Base-by-base conservation (phyloP, 2,329 filamentous ascomycete genomes). In the Arthrobotrys conoides region DNA sequence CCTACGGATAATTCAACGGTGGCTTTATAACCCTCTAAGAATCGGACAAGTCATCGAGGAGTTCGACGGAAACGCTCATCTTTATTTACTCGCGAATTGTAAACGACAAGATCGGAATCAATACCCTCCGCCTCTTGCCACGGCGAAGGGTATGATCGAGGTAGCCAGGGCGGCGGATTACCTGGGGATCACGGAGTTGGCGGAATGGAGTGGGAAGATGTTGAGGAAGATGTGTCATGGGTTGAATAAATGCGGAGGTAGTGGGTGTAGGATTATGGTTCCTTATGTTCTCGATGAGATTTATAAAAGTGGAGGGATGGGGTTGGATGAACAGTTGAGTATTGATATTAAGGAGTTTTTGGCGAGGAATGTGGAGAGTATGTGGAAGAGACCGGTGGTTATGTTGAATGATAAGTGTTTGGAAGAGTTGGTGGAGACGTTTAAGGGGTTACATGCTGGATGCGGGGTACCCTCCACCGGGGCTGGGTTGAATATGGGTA, bases 141-240 rank as follows among this genome's bases (percentile, higher is more conserved):
- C 79, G 2, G 80, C 80, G 46, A 71, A 61, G 36, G 67, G 67
- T 14, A 20, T 81, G n/a, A 61, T 81, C 8, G 79, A 81, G 20
- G 79, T 81, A n/a, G 79, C 80, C 1, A 65, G 72, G 16, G 80
- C 80, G 65, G 80, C 80, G 24, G 80, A 81, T 72, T 81, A 81
- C 46, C 67, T 81, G 6, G 72, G 79, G 5, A 67, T 76, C 2
- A 20, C 71, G 22, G 67, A 81, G 38, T 55, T 81, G n/a, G 59
- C 76, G 16, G 63, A 49, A 6, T 81, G 80, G 80, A 70, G 76
- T n/a, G 71, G 71, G 14, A 78, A 65, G 46, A 48, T 79, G 3
- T 51, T 81, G 5, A 69, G 73, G 16, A 68, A 75, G 55, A 55
- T 81, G 27, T 80, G 80, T 41, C 80, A 81, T 61, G 78, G 75